Evolutionary conservation across 2,329 filamentous ascomycete genomes (phyloP).

Genomic region (Botryotinia narcissicola): DNA sequence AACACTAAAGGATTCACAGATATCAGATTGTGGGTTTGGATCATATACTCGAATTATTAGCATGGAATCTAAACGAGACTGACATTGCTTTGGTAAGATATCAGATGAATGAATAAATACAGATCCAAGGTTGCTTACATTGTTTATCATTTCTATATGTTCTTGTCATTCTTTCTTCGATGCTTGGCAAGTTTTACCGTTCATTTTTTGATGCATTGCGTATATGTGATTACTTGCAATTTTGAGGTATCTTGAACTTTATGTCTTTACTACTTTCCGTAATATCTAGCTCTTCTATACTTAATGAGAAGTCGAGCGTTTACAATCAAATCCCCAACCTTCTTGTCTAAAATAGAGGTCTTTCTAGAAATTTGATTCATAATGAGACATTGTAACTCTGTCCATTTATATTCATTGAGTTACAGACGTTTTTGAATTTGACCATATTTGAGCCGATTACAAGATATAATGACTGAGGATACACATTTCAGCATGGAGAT

Average conservation of each 20-base stretch:
- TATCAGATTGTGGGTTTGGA: background rate
- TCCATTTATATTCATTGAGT: background rate
- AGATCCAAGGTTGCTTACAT: too few species aligned
- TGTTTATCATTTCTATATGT: too few species aligned
- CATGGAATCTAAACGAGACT: background rate
- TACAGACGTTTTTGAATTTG: background rate
- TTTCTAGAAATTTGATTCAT: background rate
- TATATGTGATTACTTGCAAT: background rate
- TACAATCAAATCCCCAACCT: background rate
- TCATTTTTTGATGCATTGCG: too few species aligned
- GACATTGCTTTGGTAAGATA: background rate
- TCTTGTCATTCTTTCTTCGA: too few species aligned
- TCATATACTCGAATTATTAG: background rate
- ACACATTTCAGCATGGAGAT: background rate
- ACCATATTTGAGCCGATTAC: background rate
- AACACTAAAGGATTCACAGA: background rate
- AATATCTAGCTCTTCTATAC: background rate
- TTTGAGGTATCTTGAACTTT: background rate
- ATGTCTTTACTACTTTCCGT: background rate
- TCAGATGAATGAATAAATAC: too few species aligned
- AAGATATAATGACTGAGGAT: background rate
- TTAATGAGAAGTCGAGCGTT: background rate
- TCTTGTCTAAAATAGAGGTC: background rate
- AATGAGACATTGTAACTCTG: rapidly evolving
- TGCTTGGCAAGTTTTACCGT: too few species aligned